Percentiles rank a stretch among this genome's conserved stretches.
Conservation (phyloP, 129 eudicot species). For the Chrysanthemum makinoi region DNA sequence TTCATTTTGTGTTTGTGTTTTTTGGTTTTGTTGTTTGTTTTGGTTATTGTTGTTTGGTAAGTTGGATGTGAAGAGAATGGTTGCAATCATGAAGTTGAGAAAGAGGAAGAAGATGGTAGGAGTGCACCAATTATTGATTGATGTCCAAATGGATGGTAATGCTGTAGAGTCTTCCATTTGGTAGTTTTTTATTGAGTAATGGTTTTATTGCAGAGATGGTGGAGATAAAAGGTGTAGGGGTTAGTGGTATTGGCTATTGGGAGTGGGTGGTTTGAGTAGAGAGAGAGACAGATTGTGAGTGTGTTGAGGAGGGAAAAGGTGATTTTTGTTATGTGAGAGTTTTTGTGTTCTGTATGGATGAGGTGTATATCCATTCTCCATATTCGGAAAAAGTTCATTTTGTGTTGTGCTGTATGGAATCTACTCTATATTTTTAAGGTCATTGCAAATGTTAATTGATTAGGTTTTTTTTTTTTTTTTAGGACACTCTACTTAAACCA, state of each 20-base stretch:
- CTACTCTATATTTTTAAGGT: neutral
- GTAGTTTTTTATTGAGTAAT: conserved; percentile 16
- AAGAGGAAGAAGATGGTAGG: conserved; percentile 86
- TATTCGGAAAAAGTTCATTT: neutral
- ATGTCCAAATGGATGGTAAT: conserved; percentile 52
- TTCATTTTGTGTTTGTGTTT: conserved; percentile 12
- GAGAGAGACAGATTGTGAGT: neutral
- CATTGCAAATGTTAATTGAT: too few species aligned
- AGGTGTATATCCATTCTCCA: neutral
- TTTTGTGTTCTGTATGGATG: neutral
- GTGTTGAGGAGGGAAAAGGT: conserved; percentile 15
- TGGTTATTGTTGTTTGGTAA: conserved; percentile 28
- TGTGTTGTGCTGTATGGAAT: neutral
- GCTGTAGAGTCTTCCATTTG: conserved; percentile 68
- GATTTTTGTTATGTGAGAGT: conserved; percentile 7
- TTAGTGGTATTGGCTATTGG: neutral
- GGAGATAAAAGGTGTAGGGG: conserved; percentile 8
- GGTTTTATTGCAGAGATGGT: conserved; percentile 20
- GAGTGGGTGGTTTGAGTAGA: conserved; percentile 27
- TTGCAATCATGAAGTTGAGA: conserved; percentile 82
- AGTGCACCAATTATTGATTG: conserved; percentile 83
- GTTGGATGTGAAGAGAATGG: conserved; percentile 68
- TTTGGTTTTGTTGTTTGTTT: conserved; percentile 5
- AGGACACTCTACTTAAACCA: too few species aligned
- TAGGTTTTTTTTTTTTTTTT: too few species aligned